Percentiles rank a stretch among this genome's conserved stretches.
Conservation (phyloP, 2,329 filamentous ascomycete species). For the Xylaria digitata region DNA sequence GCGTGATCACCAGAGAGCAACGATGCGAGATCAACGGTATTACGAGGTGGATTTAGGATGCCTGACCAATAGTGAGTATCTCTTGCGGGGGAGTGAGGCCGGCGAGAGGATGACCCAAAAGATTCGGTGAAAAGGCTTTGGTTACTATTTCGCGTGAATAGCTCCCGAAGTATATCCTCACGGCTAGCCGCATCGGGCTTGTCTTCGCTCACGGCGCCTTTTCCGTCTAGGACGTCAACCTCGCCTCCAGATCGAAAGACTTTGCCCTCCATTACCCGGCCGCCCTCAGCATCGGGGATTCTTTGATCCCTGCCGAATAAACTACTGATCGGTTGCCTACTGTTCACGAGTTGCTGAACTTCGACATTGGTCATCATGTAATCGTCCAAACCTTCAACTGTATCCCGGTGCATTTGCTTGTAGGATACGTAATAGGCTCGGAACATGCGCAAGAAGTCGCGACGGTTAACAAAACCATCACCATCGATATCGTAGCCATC, state of each 20-base stretch:
- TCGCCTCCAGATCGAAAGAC: constrained; percentile 71
- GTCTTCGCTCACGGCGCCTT: constrained; percentile 68
- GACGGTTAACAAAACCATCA: constrained; percentile 85
- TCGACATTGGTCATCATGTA: constrained; percentile 80
- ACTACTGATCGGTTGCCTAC: constrained; percentile 79
- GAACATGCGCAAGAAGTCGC: constrained; percentile 92
- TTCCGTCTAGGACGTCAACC: constrained; percentile 70
- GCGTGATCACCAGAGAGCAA: constrained; percentile 47
- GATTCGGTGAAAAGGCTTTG: constrained; percentile 51
- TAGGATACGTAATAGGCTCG: constrained; percentile 91
- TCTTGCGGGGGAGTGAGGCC: constrained; percentile 42
- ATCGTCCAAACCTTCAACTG: constrained; percentile 80
- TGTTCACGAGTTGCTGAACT: constrained; percentile 79
- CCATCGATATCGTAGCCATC: constrained; percentile 90
- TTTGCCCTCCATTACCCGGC: constrained; percentile 75
- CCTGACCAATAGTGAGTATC: constrained; percentile 48
- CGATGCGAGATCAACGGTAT: constrained; percentile 47
- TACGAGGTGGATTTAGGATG: constrained; percentile 50
- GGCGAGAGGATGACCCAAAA: constrained; percentile 47
- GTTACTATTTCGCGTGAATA: constrained; percentile 56
- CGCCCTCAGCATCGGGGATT: constrained; percentile 71
- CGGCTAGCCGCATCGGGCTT: constrained; percentile 69
- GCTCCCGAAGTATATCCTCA: constrained; percentile 67
- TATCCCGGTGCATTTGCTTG: constrained; percentile 88
- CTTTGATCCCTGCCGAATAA: constrained; percentile 78